Base-by-base conservation (phyloP, 2,329 filamentous ascomycete species). In the Colletotrichum brevisporum region DNA sequence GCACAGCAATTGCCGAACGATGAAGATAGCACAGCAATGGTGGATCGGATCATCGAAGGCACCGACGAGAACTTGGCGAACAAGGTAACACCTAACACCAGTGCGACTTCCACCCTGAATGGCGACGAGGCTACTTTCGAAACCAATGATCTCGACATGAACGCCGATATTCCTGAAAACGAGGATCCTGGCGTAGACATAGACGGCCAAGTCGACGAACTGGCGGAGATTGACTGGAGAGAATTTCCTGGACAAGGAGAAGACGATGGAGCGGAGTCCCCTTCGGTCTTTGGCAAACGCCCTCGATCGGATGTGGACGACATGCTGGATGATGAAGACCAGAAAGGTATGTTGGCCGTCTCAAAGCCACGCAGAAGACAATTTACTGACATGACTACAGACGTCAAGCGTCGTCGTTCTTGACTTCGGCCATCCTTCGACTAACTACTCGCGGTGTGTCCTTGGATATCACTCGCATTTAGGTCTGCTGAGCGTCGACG, bases 31-130 rank as follows among this genome's bases (percentile, higher is more conserved):
- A 26, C 43, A 12, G 18, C 65, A 24, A 27, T 43, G 16, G 39
- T 58, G 6, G 50, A 63, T 12, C 48, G 68, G 26, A 57, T 50
- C 18, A 41, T 18, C 36, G 36, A 54, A 36, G 57, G 41, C 31
- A 31, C 53, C 39, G 58, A 70, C 41, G 50, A 61, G 12, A 48
- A 24, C 24, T 47, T 48, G 15, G 57, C 56, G 36, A 61, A 57
- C 51, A 70, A 72, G 67, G 70, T 63, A 66, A 70, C 63, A 36
- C 63, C 70, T 52, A 70, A 64, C 24, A 75, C 76, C 27, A 78
- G 76, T 63, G 78, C 77, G 21, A 79, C 78, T 16, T 74, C 77
- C 31, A 80, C 78, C 5, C 70, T 80, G 41, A 73, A 75, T 56
- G 79, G 76, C 52, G 76, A 78, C 43, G 78, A 79, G 39, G 74